Base-by-base conservation (phyloP, 2,329 filamentous ascomycete species). In the Orbilia brochopaga region DNA sequence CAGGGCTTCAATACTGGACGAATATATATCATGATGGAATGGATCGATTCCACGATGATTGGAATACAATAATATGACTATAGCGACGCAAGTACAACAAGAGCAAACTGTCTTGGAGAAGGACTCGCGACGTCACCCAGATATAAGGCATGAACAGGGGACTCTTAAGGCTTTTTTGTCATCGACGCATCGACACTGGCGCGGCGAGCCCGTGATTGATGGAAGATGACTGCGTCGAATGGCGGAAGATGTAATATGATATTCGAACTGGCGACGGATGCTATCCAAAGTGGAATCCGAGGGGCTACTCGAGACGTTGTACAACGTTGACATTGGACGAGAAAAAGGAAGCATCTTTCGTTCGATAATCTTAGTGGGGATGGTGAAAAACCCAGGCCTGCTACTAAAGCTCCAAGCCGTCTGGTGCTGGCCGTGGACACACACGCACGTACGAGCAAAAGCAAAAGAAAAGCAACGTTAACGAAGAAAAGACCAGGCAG, bases 1-100 rank as follows among this genome's bases (percentile, higher is more conserved):
- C 19, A 10, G 44, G 44, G 21, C 5, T 19, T 48, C 44, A 23
- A 48, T 8, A 48, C 19, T 5, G 11, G 44, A 21, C 44, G 44
- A 48, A 48, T 48, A 48, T 48, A 48, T 48, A 48, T 23, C 44
- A 48, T 48, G 44, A 23, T 48, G n/a, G n/a, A n/a, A n/a, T 48
- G 5, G 19, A 19, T 23, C 6, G 44, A 1, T 15, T 10, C 19
- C 4, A 17, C 8, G 13, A 19, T 48, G 7, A 10, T 10, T 19
- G 8, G 8, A 23, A n/a, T n/a, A n/a, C n/a, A n/a, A n/a, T n/a
- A n/a, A n/a, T n/a, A n/a, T n/a, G n/a, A n/a, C n/a, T 19, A 48
- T 48, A 21, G 37, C n/a, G n/a, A 15, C 3, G 37, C 37, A 42
- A 17, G n/a, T 13, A 15, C 37, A 15, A 13, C n/a, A 13, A 8